Evolutionary conservation across 768 basidiomycete species (phyloP).

Genomic region (Suillus cothurnatus): DNA sequence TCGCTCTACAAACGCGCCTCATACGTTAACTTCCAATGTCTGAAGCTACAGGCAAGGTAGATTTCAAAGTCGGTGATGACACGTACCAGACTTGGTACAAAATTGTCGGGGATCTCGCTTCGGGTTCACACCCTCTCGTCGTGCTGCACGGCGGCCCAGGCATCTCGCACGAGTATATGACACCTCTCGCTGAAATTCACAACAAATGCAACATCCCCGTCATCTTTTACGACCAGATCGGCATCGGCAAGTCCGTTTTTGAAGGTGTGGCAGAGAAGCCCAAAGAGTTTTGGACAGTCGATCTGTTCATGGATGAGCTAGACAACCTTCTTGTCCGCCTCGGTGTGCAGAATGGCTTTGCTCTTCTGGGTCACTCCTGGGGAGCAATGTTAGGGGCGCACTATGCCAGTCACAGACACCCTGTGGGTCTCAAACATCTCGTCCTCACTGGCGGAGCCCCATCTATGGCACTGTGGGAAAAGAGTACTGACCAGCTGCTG

Average conservation of each 20-base stretch:
- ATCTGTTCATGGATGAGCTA: constrained; percentile 55
- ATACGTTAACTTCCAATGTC: background rate
- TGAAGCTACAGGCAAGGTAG: constrained; percentile 3
- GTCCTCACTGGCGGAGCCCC: constrained; percentile 31
- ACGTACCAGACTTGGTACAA: constrained; percentile 52
- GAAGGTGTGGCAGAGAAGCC: constrained; percentile 32
- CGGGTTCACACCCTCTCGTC: constrained; percentile 46
- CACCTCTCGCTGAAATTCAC: constrained; percentile 34
- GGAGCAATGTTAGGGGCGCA: constrained; percentile 47
- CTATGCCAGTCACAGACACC: constrained; percentile 33
- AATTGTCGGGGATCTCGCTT: constrained; percentile 45
- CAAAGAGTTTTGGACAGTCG: constrained; percentile 39
- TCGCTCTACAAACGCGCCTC: background rate
- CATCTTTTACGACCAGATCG: no score
- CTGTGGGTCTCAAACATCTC: constrained; percentile 35
- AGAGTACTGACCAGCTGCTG: constrained; percentile 20
- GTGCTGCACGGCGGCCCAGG: constrained; percentile 60
- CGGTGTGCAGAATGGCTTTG: constrained; percentile 39
- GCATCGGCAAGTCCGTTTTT: no score
- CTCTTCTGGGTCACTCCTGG: constrained; percentile 53
- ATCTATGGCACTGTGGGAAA: constrained; percentile 23
- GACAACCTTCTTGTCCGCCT: constrained; percentile 44
- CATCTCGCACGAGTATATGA: constrained; percentile 41
- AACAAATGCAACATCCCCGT: constrained; percentile 2
- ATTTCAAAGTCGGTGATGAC: constrained; percentile 8